Base-by-base conservation (phyloP, 148 eudicot species). In the Persicaria maculosa region DNA sequence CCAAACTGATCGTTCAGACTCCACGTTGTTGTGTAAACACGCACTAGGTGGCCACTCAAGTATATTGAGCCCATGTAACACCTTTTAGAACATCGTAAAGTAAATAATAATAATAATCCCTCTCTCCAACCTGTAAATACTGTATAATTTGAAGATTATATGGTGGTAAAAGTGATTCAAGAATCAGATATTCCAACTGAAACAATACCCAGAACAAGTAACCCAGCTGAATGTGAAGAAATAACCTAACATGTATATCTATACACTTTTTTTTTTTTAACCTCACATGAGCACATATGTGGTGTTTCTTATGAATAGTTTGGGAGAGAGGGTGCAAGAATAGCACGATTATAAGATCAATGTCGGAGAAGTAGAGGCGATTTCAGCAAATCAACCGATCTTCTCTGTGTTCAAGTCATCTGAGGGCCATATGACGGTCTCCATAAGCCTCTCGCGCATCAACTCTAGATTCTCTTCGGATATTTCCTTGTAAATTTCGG, bases 401-500 rank as follows among this genome's bases (percentile, higher is more conserved):
- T 79, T 86, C 81, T 89, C 94, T 5, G 90, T 77, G 82, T 88
- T 89, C 44, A 92, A 72, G 78, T 94, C 98, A 46, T 91, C 96
- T 19, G 97, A 82, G 1, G 97, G 97, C 97, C 96, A 94, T 73
- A 88, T 83, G 47, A 90, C 85, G 0, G 98, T 94, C 81, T 94
- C 93, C 79, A 87, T 78, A 20, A 94, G 92, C 79, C 96, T 89
- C 72, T 91, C 97, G 12, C 98, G 98, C 98, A 94, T 87, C 92
- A 94, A 82, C 79, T 88, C 97, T 86, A 93, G 82, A 80, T 94
- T 94, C 77, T 94, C 87, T 17, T 91, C 96, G 0, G 98, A 88
- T 70, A 94, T 92, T 77, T 79, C 84, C 46, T 92, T 77, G 72
- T 94, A 94, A 68, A 94, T 94, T 71, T 82, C 93, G 16, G 87